phyloP scores from a whole-genome alignment of 306 rosid species.

The Pterocarpus macrocarpus region DNA sequence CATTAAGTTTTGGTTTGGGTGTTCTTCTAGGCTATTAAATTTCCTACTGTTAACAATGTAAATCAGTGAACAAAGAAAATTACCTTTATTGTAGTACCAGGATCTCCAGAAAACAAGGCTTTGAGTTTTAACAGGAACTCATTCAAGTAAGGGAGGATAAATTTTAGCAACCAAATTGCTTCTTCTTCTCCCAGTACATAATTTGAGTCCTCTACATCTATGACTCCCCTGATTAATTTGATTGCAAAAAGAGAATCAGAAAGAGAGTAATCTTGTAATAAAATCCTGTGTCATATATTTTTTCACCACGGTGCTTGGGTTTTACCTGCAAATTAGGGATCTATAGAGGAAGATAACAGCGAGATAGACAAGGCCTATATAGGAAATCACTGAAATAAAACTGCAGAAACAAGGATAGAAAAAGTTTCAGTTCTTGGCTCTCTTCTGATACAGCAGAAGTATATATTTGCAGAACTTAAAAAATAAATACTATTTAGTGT shows the following conservation, averaged over 20 bases:
- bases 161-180: constrained; percentile 67
- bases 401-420: constrained; percentile 52
- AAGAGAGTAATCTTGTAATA: background rate
- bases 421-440: constrained; percentile 39
- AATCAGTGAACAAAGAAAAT: background rate
- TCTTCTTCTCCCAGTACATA: constrained; percentile 80
- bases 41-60: too few relatives aligned
- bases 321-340: constrained; percentile 74
- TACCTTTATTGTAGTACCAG: constrained; percentile 85
- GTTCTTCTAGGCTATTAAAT: background rate
- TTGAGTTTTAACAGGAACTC: constrained; percentile 69
- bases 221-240: constrained; percentile 56
- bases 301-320: background rate
- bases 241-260: constrained; percentile 39
- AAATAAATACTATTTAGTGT: background rate
- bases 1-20: background rate
- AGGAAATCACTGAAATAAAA: constrained; percentile 70
- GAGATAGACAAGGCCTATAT: constrained; percentile 74
- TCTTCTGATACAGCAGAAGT: constrained; percentile 21
- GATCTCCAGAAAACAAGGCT: constrained; percentile 85
- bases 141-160: constrained; percentile 77
- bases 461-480: background rate
- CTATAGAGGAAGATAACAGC: constrained; percentile 77
- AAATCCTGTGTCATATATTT: background rate
- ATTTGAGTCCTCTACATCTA: constrained; percentile 56